These are phyloP conservation scores for Melampsora americana DNA, from an alignment of 1,284 basidiomycete species.

Conservation along the genomic window DNA sequence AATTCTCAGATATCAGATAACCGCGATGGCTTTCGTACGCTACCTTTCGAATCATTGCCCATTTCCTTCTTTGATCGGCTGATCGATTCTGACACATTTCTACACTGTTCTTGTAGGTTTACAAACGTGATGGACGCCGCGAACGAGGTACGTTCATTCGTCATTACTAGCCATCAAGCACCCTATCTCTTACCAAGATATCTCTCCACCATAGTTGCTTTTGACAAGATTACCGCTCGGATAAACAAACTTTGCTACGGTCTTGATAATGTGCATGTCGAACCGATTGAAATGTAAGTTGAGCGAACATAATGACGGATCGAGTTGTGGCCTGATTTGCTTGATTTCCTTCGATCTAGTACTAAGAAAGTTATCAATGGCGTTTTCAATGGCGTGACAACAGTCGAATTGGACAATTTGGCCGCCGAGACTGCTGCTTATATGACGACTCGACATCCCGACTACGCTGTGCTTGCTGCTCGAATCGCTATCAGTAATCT, in stretches of 20 bases:
- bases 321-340: neutral
- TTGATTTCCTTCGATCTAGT: conserved; percentile 54
- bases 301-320: neutral
- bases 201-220: conserved; percentile 41
- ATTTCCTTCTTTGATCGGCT: neutral
- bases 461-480: conserved; percentile 96
- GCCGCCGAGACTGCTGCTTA: conserved; percentile 96
- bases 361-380: conserved; percentile 93
- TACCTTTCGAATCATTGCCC: neutral
- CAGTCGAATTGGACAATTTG: conserved; percentile 81
- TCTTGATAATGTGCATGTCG: conserved; percentile 86
- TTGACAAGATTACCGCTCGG: conserved; percentile 61
- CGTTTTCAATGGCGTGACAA: conserved; percentile 93
- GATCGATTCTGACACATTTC: neutral
- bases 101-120: conserved; percentile 16
- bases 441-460: conserved; percentile 87
- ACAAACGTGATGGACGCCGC: conserved; percentile 43
- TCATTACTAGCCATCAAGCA: neutral
- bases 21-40: neutral
- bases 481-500: conserved; percentile 98
- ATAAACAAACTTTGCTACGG: conserved; percentile 97
- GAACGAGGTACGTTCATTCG: conserved; percentile 19
- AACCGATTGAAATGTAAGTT: conserved; percentile 72
- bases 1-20: too few relatives aligned
- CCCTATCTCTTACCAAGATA: neutral